Base-by-base conservation (phyloP, 306 rosid genomes). In the Acacia acuminata region DNA sequence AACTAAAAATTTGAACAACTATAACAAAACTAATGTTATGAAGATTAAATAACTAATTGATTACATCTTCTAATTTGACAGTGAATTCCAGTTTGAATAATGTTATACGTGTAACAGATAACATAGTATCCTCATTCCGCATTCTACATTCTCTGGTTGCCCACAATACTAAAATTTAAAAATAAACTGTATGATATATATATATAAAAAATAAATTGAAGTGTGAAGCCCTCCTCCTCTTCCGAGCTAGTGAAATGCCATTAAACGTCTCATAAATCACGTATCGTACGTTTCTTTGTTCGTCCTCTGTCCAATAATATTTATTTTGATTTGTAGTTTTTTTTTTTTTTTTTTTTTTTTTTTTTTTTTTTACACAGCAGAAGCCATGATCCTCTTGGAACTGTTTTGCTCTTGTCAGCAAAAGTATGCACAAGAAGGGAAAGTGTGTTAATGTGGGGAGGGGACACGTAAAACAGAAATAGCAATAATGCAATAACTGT, bases 401-500 rank as follows among this genome's bases (percentile, higher is more conserved):
- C 25, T 20, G 22, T 34, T 38, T 38, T 30, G 4, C 17, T 67
- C 25, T 67, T 67, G 45, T 36, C 17, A 67, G 43, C 22, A 17
- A 19, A 17, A 34, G 17, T 67, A 8, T 67, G 43, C 7, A 6
- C 22, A 65, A 65, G 22, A 32, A 65, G 44, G 65, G 13, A 17
- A 38, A 68, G 48, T 1, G 34, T 8, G 20, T 58, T 58, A 32
- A 63, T 24, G 69, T 19, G 8, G 8, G 71, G 8, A 7, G 24
- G 25, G 71, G 45, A 66, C 71, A 66, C 20, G 71, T 66, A 66
- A 66, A 66, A 34, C 71, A 66, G 45, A 66, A 66, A 66, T 19
- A 69, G 50, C 48, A 69, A 40, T 69, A 69, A 69, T 69, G 73
- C 73, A 69, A 38, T 40, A 69, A 69, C 30, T 40, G 73, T 36